These are phyloP conservation scores for Talaromyces rugulosus DNA, from an alignment of 2,329 filamentous ascomycete genomes.

Conservation along the genomic window DNA sequence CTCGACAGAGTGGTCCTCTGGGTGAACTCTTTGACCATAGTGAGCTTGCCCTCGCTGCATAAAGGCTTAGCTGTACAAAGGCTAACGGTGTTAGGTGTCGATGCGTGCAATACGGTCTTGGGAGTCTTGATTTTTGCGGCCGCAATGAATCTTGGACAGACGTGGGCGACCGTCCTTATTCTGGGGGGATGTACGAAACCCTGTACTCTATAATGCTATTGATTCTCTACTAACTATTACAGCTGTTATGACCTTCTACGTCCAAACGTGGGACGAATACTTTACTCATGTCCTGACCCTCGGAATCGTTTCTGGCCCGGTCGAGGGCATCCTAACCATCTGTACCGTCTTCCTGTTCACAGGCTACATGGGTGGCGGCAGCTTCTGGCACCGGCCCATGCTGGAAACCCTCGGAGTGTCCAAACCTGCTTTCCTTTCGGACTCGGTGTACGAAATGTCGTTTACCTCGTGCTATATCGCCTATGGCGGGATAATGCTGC, in stretches of 20 bases:
- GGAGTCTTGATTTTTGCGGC: constrained; percentile 89
- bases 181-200: constrained; percentile 71
- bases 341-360: constrained; percentile 78
- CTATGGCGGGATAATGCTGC: constrained; percentile 74
- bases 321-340: constrained; percentile 87
- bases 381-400: constrained; percentile 89
- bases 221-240: neutral
- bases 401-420: constrained; percentile 67
- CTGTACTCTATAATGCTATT: neutral
- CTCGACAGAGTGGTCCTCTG: constrained; percentile 84
- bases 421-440: constrained; percentile 60
- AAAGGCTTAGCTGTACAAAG: neutral
- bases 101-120: constrained; percentile 92
- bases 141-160: constrained; percentile 87
- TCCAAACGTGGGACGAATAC: constrained; percentile 99
- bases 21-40: constrained; percentile 97
- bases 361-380: constrained; percentile 77
- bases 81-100: constrained; percentile 55
- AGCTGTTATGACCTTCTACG: constrained; percentile 93
- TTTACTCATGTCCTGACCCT: constrained; percentile 94
- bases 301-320: constrained; percentile 86
- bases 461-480: constrained; percentile 93
- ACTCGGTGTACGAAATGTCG: constrained; percentile 68
- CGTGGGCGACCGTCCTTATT: constrained; percentile 79
- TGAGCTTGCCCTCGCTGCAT: constrained; percentile 15